Conservation (phyloP, 2,329 filamentous ascomycete species). For the Aspergillus brunneoviolaceus region DNA sequence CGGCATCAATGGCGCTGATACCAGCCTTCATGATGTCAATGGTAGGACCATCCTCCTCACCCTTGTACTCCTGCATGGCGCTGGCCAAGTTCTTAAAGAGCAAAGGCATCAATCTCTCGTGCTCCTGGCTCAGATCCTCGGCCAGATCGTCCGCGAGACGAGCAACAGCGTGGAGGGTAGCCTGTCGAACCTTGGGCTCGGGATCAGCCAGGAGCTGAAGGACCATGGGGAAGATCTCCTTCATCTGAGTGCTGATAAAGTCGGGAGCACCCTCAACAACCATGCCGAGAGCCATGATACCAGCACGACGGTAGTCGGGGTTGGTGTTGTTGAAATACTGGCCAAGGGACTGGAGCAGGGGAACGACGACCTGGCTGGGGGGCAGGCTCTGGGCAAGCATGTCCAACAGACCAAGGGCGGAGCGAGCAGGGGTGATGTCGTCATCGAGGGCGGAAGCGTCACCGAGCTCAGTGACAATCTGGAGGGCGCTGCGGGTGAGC, state of each 20-base stretch:
- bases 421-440: slow-evolving; percentile 79
- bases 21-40: slow-evolving; percentile 84
- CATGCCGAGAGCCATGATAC: slow-evolving; percentile 87
- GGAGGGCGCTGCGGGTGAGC: slow-evolving; percentile 81
- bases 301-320: slow-evolving; percentile 80
- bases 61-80: slow-evolving; percentile 67
- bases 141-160: slow-evolving; percentile 90
- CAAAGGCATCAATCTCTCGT: slow-evolving; percentile 78
- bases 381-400: slow-evolving; percentile 85
- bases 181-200: slow-evolving; percentile 81
- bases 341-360: slow-evolving; percentile 81
- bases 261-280: slow-evolving; percentile 96
- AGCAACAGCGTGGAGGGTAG: slow-evolving; percentile 82
- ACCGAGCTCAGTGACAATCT: slow-evolving; percentile 86
- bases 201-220: slow-evolving; percentile 78
- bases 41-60: slow-evolving; percentile 68
- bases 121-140: slow-evolving; percentile 83
- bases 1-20: slow-evolving; percentile 85
- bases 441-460: slow-evolving; percentile 69
- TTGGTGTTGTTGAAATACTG: slow-evolving; percentile 74
- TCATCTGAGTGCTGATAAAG: slow-evolving; percentile 91
- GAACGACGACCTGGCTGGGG: slow-evolving; percentile 90
- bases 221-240: slow-evolving; percentile 80
- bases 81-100: slow-evolving; percentile 87
- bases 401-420: slow-evolving; percentile 83